Conservation (phyloP, 371 early-diverging fungal genomes). For the Rhizopus stolonifer region DNA sequence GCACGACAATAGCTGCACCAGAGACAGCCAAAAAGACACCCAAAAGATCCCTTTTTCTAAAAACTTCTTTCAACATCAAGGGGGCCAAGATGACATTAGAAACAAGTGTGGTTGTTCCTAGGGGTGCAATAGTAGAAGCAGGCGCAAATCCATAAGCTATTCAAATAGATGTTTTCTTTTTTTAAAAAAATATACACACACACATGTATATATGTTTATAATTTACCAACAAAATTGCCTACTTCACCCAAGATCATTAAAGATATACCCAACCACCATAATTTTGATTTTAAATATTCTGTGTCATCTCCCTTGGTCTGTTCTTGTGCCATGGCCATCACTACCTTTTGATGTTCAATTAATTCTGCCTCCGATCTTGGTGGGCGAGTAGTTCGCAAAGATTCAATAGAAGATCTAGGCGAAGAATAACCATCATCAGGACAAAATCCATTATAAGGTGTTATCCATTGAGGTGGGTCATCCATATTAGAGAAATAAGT, state of each 20-base stretch:
- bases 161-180: background rate
- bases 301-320: conserved; percentile 36
- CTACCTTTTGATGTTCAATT: conserved; percentile 36
- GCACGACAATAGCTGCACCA: conserved; percentile 70
- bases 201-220: background rate
- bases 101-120: conserved; percentile 74
- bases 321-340: conserved; percentile 47
- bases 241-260: conserved; percentile 77
- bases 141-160: conserved; percentile 79
- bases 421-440: conserved; percentile 55
- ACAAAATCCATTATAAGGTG: conserved; percentile 31
- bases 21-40: conserved; percentile 69
- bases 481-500: conserved; percentile 50
- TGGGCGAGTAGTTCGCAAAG: background rate
- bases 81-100: conserved; percentile 77
- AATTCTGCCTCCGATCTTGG: conserved; percentile 27
- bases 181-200: background rate
- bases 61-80: conserved; percentile 65
- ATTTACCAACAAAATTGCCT: conserved; percentile 56
- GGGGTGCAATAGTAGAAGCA: conserved; percentile 79
- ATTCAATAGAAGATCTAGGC: conserved; percentile 47
- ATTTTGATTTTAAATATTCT: conserved; percentile 58
- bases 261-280: conserved; percentile 76
- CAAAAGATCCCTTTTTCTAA: conserved; percentile 64
- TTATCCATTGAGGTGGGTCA: conserved; percentile 45